Conservation (phyloP, 176 grass and related monocot genomes). For the Coix lacrymajobi region DNA sequence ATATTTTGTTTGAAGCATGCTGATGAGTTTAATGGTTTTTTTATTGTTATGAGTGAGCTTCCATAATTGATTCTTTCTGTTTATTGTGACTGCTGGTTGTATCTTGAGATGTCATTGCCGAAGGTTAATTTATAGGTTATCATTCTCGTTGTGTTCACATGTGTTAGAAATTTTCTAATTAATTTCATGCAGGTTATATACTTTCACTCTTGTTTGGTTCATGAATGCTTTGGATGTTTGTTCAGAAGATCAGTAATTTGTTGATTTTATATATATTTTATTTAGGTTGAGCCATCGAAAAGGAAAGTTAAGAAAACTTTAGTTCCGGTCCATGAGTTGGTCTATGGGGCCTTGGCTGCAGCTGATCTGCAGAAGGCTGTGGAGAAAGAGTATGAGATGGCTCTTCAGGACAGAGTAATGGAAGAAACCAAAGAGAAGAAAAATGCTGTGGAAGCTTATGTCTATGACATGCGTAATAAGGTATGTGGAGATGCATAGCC, state of each 20-base stretch:
- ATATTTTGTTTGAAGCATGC: background rate
- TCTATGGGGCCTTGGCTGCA: constrained; percentile 63
- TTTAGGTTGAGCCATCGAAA: constrained; percentile 60
- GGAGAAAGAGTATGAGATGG: constrained; percentile 96
- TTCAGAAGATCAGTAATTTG: background rate
- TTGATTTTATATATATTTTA: constrained; percentile 5
- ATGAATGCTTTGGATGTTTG: background rate
- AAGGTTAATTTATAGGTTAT: background rate
- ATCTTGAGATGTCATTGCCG: background rate
- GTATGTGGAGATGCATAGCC: constrained; percentile 18
- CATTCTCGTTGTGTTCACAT: background rate
- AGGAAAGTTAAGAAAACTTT: constrained; percentile 93
- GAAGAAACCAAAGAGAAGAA: constrained; percentile 99
- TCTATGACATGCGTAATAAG: constrained; percentile 99
- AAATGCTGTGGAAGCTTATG: constrained; percentile 95
- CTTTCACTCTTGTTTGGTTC: background rate
- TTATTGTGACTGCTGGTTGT: background rate
- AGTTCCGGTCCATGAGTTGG: constrained; percentile 61
- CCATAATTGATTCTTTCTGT: background rate
- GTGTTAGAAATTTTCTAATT: background rate
- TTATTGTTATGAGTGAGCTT: background rate
- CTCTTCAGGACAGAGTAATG: constrained; percentile 94
- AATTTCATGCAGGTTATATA: background rate
- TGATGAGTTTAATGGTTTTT: background rate
- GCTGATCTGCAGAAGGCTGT: constrained; percentile 74